Percentiles rank a stretch among this genome's conserved stretches.
These are phyloP conservation scores for Tuber aestivum DNA, from an alignment of 495 filamentous ascomycete species.

Conservation along the genomic window DNA sequence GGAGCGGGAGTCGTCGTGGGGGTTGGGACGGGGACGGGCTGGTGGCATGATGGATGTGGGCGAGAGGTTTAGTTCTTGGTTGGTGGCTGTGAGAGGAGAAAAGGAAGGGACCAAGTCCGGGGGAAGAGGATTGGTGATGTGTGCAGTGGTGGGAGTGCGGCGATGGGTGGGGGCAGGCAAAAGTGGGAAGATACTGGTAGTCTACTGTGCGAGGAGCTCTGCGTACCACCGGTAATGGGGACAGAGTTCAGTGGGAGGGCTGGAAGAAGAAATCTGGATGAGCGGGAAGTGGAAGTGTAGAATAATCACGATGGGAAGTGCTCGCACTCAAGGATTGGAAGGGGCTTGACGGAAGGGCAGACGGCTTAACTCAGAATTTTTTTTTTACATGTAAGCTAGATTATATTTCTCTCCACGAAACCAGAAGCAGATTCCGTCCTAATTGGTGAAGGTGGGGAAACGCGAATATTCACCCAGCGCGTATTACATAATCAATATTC, in stretches of 20 bases:
- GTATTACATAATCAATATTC: conserved; percentile 31
- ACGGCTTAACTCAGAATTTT: neutral
- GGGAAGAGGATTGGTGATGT: conserved; percentile 4
- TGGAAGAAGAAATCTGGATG: neutral
- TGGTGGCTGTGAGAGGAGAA: conserved; percentile 5
- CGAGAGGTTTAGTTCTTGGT: conserved; percentile 15
- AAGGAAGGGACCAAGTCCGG: neutral
- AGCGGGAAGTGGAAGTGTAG: neutral
- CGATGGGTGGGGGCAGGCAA: neutral
- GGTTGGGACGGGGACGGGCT: conserved; percentile 30
- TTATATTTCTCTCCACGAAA: neutral
- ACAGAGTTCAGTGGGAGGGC: neutral
- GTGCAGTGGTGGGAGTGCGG: neutral
- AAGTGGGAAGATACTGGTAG: neutral
- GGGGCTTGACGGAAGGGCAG: neutral
- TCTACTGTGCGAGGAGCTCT: neutral
- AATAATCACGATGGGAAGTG: conserved; percentile 8
- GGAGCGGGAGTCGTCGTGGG: conserved; percentile 32
- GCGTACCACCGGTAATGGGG: neutral
- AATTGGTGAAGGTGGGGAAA: conserved; percentile 38
- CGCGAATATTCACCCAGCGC: conserved; percentile 32
- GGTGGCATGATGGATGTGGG: conserved; percentile 30
- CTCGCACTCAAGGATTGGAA: neutral
- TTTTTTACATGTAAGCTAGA: neutral
- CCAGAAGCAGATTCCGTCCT: conserved; percentile 2